Base-by-base conservation (phyloP, 129 eudicot genomes). In the Arctium minus region DNA sequence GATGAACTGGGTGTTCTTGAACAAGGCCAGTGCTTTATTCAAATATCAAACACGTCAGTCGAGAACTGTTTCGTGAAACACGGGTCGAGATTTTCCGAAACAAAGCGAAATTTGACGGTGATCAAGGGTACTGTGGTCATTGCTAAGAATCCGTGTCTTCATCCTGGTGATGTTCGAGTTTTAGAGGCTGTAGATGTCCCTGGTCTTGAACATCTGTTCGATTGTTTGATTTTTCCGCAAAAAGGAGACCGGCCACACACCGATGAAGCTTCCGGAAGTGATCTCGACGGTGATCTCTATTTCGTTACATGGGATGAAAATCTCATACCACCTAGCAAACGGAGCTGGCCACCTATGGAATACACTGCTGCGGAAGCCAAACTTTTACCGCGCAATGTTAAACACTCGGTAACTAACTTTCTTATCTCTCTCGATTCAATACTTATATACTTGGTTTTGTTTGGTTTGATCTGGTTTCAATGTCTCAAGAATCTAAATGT, bases 221-320 rank as follows among this genome's bases (percentile, higher is more conserved):
- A 91, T 68, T 91, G 94, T 74, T 48, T 91, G 74, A 90, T 91
- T 68, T 91, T 91, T 84, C 94, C 94, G 17, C 85, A 74, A 75
- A 91, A 86, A 72, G 94, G 94, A 80, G 44, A 32, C 11, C 83
- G 95, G 65, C 95, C 95, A 6, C 95, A 91, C 46, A 4, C 95
- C 5, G 76, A 91, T 85, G 95, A 91, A 75, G 94, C 94, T 17
- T 91, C 94, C 1, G 94, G 94, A 32, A 91, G 94, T 75, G 94
- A 72, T 72, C 81, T 90, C 0, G 94, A 90, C 79, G 94, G 94
- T 0, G 94, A 90, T 88, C 85, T 83, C 4, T 90, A 90, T 72
- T 90, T 90, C 82, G 90, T 90, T 22, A 85, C 94, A 8, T 90
- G 94, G 94, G 94, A 90, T 82, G 80, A 86, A 22, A 86, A 74